Conservation (phyloP, 352 stramenopile genomes). For the Thraustochytrium sp. region DNA sequence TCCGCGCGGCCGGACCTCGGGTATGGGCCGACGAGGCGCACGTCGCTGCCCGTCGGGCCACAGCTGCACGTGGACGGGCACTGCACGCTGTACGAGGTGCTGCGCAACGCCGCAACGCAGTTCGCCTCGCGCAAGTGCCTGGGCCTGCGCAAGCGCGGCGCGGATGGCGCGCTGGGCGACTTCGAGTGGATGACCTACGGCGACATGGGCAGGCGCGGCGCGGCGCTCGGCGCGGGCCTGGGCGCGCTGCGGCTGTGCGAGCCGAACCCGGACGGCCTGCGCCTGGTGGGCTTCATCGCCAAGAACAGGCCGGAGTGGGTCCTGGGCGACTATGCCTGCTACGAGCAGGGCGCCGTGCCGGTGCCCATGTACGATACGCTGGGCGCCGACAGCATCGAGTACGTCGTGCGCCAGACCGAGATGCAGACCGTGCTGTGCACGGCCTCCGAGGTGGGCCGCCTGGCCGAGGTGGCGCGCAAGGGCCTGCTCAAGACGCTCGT, state of each 20-base stretch:
- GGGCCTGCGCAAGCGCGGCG: neutral
- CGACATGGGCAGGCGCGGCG: neutral
- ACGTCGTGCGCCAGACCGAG: slow-evolving; percentile 69
- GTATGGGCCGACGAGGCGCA: neutral
- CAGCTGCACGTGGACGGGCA: neutral
- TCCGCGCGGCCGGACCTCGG: neutral
- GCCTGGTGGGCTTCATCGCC: slow-evolving; percentile 6
- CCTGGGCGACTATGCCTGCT: slow-evolving; percentile 29
- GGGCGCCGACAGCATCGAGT: slow-evolving; percentile 66
- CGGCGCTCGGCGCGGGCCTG: neutral
- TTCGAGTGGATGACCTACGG: slow-evolving; percentile 31
- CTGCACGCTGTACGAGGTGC: neutral
- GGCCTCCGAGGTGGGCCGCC: slow-evolving; percentile 42
- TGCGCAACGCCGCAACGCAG: neutral
- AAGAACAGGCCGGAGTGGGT: slow-evolving; percentile 32
- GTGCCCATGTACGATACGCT: slow-evolving; percentile 62
- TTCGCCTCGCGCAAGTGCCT: neutral
- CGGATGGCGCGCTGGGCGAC: neutral
- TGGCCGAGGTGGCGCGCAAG: slow-evolving; percentile 10
- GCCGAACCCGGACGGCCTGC: neutral
- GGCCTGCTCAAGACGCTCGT: slow-evolving; percentile 32
- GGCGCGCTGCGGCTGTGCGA: neutral
- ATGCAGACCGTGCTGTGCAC: slow-evolving; percentile 61
- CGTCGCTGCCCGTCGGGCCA: neutral
- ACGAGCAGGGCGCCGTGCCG: neutral